Conservation (phyloP, 225 moss, liverwort and hornwort genomes). For the Pleurozium schreberi region DNA sequence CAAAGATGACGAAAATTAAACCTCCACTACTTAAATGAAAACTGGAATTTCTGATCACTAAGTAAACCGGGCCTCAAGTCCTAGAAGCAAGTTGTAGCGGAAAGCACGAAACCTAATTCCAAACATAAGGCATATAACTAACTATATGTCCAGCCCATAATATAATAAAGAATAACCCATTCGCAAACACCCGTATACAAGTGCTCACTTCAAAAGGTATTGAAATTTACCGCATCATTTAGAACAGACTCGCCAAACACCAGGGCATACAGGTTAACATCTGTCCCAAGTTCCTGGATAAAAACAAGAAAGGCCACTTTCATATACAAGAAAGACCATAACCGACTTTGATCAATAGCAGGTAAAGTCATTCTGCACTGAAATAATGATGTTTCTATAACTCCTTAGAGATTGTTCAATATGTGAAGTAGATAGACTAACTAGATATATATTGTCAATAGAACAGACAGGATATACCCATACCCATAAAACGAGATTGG, state of each 20-base stretch:
- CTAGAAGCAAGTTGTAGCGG: not conserved
- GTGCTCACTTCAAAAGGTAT: not conserved
- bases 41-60: not conserved
- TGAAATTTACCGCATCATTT: constrained; percentile 69
- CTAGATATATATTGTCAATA: not conserved
- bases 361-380: not conserved
- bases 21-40: not conserved
- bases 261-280: constrained; percentile 91
- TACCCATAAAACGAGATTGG: not conserved
- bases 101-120: not conserved
- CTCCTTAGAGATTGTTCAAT: not conserved
- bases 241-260: constrained; percentile 98
- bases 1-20: not conserved
- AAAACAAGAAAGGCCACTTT: not conserved
- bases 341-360: not conserved
- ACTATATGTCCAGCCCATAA: not conserved
- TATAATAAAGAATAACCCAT: not conserved
- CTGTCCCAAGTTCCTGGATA: constrained; percentile 83
- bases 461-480: not conserved
- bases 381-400: not conserved
- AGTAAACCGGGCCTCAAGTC: not conserved
- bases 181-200: not conserved
- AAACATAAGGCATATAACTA: not conserved
- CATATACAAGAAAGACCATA: not conserved
- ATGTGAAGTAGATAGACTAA: not conserved